Conservation (phyloP, 2,329 filamentous ascomycete species). For the Verticillium albo-atrum region DNA sequence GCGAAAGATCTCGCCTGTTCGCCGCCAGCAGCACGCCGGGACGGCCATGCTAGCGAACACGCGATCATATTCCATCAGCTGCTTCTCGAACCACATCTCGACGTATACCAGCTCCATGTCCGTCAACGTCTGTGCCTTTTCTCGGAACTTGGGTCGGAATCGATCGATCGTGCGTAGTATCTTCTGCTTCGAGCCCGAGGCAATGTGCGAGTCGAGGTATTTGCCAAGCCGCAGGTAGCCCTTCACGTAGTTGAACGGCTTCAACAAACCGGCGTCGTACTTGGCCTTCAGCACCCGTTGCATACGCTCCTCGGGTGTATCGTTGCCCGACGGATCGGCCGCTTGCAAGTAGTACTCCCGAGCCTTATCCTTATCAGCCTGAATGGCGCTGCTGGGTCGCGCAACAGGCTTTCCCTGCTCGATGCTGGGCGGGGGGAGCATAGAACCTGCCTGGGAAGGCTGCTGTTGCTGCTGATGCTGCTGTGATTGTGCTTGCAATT, state of each 20-base stretch:
- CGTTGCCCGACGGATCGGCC: conserved; percentile 82
- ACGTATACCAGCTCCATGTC: conserved; percentile 93
- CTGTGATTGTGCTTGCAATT: neutral
- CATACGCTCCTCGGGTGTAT: conserved; percentile 91
- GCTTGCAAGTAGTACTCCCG: conserved; percentile 96
- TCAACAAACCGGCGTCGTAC: conserved; percentile 89
- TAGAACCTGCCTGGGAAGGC: conserved; percentile 33
- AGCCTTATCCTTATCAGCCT: conserved; percentile 68
- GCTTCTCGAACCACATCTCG: conserved; percentile 98
- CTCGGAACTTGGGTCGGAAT: conserved; percentile 92
- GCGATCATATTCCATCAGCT: conserved; percentile 94
- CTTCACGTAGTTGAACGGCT: conserved; percentile 98
- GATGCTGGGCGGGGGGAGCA: conserved; percentile 41
- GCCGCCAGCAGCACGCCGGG: conserved; percentile 92
- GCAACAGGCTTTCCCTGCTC: conserved; percentile 52
- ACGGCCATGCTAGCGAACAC: conserved; percentile 99
- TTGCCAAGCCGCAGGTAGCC: conserved; percentile 85
- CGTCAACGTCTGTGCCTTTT: conserved; percentile 86
- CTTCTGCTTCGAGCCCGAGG: conserved; percentile 77
- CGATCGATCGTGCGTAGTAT: conserved; percentile 88
- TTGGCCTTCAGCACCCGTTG: conserved; percentile 91
- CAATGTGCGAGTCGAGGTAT: conserved; percentile 89
- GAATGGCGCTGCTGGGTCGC: conserved; percentile 56
- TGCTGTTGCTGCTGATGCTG: conserved; percentile 10
- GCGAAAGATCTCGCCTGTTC: conserved; percentile 94